Conservation (phyloP, 202 grass and related monocot genomes). For the Digitaria exilis region DNA sequence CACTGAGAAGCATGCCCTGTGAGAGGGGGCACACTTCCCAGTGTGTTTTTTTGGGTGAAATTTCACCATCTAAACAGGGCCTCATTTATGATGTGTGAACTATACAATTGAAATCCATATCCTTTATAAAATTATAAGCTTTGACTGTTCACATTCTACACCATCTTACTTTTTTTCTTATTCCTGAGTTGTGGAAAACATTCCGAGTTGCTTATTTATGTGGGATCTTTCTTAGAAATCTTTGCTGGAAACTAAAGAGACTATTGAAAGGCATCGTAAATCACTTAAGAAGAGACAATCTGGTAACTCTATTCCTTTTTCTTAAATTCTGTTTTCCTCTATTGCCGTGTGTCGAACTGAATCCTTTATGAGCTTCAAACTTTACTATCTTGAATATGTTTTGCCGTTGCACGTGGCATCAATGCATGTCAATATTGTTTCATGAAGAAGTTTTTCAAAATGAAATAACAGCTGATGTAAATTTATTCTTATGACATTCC, state of each 20-base stretch:
- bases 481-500: background rate
- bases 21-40: too few species aligned
- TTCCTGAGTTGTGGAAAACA: too few species aligned
- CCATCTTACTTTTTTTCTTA: conserved; percentile 19
- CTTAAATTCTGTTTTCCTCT: background rate
- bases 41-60: too few species aligned
- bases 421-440: conserved; percentile 2
- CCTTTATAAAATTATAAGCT: conserved; percentile 38
- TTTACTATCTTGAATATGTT: conserved; percentile 29
- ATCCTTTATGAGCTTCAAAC: conserved; percentile 22
- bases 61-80: too few species aligned
- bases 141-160: conserved; percentile 25
- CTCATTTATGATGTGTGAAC: background rate
- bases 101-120: conserved; percentile 17
- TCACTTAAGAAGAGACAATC: conserved; percentile 93
- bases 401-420: background rate
- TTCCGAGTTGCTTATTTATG: conserved; percentile 41
- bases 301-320: conserved; percentile 50
- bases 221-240: conserved; percentile 75
- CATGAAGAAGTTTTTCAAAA: conserved; percentile 21
- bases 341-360: conserved; percentile 13
- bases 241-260: conserved; percentile 89
- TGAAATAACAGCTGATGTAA: background rate
- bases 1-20: too few species aligned
- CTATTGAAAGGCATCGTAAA: conserved; percentile 95